Conservation (phyloP, 768 basidiomycete genomes). For the Phaffia australis region DNA sequence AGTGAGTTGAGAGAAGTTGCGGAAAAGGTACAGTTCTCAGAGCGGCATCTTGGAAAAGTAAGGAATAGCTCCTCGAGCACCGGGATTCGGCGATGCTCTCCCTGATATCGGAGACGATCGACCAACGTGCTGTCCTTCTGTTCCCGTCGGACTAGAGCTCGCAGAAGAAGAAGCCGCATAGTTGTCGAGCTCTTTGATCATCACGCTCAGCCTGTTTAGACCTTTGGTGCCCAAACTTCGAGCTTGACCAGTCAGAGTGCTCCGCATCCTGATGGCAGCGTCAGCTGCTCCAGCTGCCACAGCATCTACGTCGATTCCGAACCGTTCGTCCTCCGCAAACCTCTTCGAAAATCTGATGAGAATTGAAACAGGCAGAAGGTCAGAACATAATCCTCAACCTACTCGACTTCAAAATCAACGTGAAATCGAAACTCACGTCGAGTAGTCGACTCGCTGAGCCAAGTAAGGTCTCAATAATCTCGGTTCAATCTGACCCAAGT, state of each 20-base stretch:
- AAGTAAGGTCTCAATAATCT: constrained; percentile 81
- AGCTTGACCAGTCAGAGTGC: neutral
- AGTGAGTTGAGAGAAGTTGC: no score
- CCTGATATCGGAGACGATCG: no score
- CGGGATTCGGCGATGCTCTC: no score
- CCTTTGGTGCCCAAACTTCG: neutral
- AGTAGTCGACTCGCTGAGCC: constrained; percentile 81
- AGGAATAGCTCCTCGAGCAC: no score
- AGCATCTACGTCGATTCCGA: constrained; percentile 22
- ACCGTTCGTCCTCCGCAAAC: constrained; percentile 23
- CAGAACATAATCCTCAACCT: no score
- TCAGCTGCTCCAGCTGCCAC: neutral
- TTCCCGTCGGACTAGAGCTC: no score
- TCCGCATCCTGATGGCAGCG: neutral
- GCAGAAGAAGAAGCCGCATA: neutral
- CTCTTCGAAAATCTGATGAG: constrained; percentile 10
- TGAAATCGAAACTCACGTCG: constrained; percentile 25
- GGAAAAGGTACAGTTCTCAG: no score
- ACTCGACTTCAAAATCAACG: no score
- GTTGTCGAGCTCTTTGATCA: constrained; percentile 15
- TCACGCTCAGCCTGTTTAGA: constrained; percentile 2
- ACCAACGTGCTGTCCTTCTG: no score
- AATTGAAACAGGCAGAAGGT: no score
- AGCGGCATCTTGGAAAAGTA: no score
- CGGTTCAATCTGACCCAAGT: constrained; percentile 82